phyloP scores from a whole-genome alignment of 73 alveolate genomes.

The Paramecium pentaurelia region DNA sequence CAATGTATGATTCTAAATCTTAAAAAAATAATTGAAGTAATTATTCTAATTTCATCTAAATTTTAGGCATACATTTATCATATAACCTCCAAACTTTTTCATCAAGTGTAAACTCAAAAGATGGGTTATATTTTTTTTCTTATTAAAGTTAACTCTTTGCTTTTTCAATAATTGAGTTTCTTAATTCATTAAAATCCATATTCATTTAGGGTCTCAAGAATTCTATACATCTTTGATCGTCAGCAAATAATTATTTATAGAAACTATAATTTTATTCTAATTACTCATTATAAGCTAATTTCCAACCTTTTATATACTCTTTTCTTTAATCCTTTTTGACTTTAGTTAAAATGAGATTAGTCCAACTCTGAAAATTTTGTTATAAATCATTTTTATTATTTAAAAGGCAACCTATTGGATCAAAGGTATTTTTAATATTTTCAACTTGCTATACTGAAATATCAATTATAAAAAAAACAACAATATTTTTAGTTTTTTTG shows the following conservation, averaged over 20 bases:
- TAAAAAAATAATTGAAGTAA: no score
- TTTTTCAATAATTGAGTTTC: not conserved
- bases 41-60: not conserved
- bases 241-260: not conserved
- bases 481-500: not conserved
- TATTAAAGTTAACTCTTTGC: no score
- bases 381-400: not conserved
- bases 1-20: not conserved
- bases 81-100: no score
- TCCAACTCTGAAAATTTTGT: not conserved
- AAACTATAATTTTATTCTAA: not conserved
- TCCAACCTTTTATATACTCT: not conserved
- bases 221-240: not conserved
- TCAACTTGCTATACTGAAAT: not conserved
- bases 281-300: not conserved
- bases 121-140: not conserved
- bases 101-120: not conserved
- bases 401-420: not conserved
- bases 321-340: not conserved
- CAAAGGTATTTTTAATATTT: not conserved
- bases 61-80: not conserved
- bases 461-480: not conserved
- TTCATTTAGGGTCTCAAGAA: not conserved
- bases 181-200: not conserved
- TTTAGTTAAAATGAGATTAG: not conserved